Evolutionary conservation across 2,329 filamentous ascomycete genomes (phyloP).

Genomic region (Fusarium miscanthi): DNA sequence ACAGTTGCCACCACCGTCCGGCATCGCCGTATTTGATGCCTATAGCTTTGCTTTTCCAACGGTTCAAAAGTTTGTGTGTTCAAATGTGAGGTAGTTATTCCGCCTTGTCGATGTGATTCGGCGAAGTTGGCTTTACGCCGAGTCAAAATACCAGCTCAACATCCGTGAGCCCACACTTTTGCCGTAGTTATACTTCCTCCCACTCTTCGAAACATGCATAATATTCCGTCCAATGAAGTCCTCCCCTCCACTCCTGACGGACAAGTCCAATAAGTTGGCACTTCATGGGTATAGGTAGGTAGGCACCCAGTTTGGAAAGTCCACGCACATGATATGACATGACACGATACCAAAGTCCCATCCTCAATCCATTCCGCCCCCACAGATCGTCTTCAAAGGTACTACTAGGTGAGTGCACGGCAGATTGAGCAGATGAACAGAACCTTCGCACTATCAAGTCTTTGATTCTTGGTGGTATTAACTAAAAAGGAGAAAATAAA

Average conservation of each 20-base stretch:
- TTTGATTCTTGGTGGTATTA: slow-evolving; percentile 30
- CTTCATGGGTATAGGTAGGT: neutral
- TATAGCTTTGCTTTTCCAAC: neutral
- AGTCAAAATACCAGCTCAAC: neutral
- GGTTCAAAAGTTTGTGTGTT: neutral
- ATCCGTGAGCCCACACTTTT: neutral
- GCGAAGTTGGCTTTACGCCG: slow-evolving; percentile 1
- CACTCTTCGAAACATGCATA: neutral
- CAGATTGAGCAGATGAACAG: slow-evolving; percentile 2
- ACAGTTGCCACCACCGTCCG: neutral
- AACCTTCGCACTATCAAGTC: slow-evolving; percentile 13
- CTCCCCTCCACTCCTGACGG: neutral
- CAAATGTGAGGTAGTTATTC: neutral
- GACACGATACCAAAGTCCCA: slow-evolving; percentile 4
- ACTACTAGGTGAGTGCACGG: neutral
- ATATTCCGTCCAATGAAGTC: neutral
- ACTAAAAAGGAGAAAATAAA: slow-evolving; percentile 20
- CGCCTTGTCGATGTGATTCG: neutral
- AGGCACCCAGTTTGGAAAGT: neutral
- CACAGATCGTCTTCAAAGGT: neutral
- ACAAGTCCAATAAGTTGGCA: neutral
- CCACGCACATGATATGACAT: neutral
- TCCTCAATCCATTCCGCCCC: neutral
- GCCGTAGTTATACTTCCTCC: neutral
- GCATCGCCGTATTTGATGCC: slow-evolving; percentile 3